A percentile compares a stretch with the other conserved stretches of the same genome.
phyloP scores from a whole-genome alignment of 2,329 filamentous ascomycete genomes.

The Neonectria sp. region DNA sequence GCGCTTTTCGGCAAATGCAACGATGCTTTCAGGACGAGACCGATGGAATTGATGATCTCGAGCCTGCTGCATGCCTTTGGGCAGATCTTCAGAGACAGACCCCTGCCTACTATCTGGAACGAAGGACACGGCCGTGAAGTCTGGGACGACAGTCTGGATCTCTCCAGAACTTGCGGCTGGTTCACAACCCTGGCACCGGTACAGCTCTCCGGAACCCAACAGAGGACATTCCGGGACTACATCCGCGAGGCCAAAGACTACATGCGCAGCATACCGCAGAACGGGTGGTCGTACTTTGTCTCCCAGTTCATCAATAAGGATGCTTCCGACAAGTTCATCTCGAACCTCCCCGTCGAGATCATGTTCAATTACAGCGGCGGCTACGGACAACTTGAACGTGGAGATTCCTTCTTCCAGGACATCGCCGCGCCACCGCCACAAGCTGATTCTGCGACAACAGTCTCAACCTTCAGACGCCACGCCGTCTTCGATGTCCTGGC shows the following conservation, averaged over 20 bases:
- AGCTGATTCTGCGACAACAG: background rate
- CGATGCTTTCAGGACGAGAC: constrained; percentile 18
- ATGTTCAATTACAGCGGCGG: constrained; percentile 26
- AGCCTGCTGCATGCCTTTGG: constrained; percentile 22
- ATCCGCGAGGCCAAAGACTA: constrained; percentile 14
- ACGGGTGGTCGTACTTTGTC: constrained; percentile 18
- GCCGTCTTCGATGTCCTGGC: constrained; percentile 4
- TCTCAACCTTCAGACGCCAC: background rate
- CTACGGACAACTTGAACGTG: constrained; percentile 25
- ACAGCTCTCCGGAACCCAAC: background rate
- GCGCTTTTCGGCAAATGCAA: constrained; percentile 26
- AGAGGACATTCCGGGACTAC: background rate
- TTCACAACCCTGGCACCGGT: constrained; percentile 27
- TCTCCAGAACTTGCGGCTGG: constrained; percentile 52
- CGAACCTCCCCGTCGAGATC: constrained; percentile 21
- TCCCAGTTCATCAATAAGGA: constrained; percentile 26
- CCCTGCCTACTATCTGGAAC: constrained; percentile 52
- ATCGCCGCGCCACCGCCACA: background rate
- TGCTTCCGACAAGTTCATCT: constrained; percentile 7
- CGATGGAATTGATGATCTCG: constrained; percentile 31
- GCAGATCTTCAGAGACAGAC: constrained; percentile 51
- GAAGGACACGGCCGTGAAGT: constrained; percentile 60
- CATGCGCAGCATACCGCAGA: constrained; percentile 11
- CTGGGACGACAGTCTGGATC: constrained; percentile 49
- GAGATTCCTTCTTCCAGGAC: constrained; percentile 6